Base-by-base conservation (phyloP, 768 basidiomycete genomes). In the Kwoniella pini region DNA sequence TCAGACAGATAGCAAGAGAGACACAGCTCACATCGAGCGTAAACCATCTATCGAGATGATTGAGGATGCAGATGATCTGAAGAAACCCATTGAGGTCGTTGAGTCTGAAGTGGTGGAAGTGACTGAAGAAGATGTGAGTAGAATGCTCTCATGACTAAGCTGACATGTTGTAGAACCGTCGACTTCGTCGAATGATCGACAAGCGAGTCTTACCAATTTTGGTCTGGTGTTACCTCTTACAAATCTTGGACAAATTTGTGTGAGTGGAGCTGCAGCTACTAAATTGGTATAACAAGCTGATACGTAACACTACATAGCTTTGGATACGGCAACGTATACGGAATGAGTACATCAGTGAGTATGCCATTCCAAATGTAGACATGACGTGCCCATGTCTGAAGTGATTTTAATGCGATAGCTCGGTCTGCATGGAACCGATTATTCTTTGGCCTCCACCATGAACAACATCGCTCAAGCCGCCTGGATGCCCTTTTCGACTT, bases 401-500 rank as follows among this genome's bases (percentile, higher is more conserved):
- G 15, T 36, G 7, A 36, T 36, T 7, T 36, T 15, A 9, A 15
- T 36, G 33, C 33, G 7, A 36, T 36, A 36, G 33, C 33, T 42
- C 40, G 19, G 39, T n/a, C 28, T 55, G 54, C 24, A 24, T n/a
- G 54, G 33, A 24, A 45, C 28, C 27, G 27, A 55, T 26, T 55
- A 55, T 27, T 55, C 54, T 3, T 24, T 62, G 1, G 52, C 65
- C 33, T 60, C 58, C 19, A 69, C 63, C n/a, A 66, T 69, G 31
- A 67, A 69, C 50, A 63, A 68, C 30, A 74, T 77, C 24, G 75
- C 75, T n/a, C 71, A 74, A 40, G 64, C 73, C 51, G 66, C 40
- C 1, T 77, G 72, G 73, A 67, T 70, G 52, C 75, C 75, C 7
- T 71, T 77, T 52, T 71, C 71, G 2, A 71, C 75, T 19, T 74